phyloP scores from a whole-genome alignment of 257 asterid species.

The Nicotiana paniculata region DNA sequence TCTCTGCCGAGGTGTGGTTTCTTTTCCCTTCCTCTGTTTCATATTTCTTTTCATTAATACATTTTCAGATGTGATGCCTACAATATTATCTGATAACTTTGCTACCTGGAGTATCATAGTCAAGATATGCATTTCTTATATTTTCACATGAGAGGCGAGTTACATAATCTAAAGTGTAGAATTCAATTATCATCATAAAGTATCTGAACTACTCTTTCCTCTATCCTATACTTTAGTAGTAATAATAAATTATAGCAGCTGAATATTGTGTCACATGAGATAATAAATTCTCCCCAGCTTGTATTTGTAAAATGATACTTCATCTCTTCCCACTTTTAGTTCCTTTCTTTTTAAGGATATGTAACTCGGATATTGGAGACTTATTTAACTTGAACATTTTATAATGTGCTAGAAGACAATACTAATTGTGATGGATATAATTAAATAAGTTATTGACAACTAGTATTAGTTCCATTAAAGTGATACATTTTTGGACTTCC shows the following conservation, averaged over 20 bases:
- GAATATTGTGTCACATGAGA: not conserved
- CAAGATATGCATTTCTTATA: not conserved
- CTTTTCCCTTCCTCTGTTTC: not conserved
- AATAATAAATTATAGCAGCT: not conserved
- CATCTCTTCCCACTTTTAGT: not conserved
- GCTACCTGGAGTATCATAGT: not conserved
- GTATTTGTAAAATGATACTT: not conserved
- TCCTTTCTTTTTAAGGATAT: not conserved
- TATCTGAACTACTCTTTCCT: not conserved
- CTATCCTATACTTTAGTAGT: not conserved
- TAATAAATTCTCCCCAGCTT: not conserved
- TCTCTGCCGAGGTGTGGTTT: conserved; percentile 83
- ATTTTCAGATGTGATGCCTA: not conserved
- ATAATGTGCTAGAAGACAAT: not conserved
- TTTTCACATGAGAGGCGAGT: not conserved
- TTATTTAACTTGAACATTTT: not conserved
- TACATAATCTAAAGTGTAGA: not conserved
- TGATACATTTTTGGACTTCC: not conserved
- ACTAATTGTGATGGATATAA: not conserved
- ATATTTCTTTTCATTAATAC: not conserved
- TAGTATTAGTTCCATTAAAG: not conserved
- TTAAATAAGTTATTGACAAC: not conserved
- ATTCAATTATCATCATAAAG: not conserved
- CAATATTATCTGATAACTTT: not conserved
- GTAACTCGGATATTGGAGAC: not conserved